These are phyloP conservation scores for Dictyostelium intermedium DNA, from an alignment of 78 protist species.

Conservation along the genomic window DNA sequence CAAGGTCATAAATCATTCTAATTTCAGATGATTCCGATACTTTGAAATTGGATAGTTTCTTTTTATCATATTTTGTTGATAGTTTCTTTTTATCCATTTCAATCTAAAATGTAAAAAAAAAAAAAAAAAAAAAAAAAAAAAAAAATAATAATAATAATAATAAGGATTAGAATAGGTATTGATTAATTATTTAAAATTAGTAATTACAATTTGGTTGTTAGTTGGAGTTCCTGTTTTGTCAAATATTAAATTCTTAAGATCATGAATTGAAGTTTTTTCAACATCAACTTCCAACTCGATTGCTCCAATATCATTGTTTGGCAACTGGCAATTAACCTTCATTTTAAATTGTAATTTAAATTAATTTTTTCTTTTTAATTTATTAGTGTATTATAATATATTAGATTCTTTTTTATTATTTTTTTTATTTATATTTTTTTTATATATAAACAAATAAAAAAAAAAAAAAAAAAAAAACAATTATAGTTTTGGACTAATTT, in stretches of 20 bases:
- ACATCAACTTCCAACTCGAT: background rate
- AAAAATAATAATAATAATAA: too few species aligned
- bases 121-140: too few species aligned
- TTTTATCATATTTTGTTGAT: background rate
- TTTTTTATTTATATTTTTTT: too few species aligned
- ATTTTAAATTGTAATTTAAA: background rate
- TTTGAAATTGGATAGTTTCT: background rate
- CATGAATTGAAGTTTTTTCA: background rate
- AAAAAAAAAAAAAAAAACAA: too few species aligned
- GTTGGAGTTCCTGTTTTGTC: background rate
- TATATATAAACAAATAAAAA: too few species aligned
- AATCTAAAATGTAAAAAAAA: background rate
- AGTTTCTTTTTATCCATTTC: background rate
- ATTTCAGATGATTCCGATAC: background rate
- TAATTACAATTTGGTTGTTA: background rate
- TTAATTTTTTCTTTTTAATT: background rate
- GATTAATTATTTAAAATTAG: too few species aligned
- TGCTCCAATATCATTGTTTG: background rate
- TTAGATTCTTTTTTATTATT: too few species aligned
- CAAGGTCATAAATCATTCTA: constrained; percentile 4
- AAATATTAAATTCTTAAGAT: background rate
- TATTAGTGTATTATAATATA: too few species aligned
- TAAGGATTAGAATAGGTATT: background rate
- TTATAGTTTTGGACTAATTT: background rate
- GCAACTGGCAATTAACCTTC: background rate